Conservation (phyloP, 139 green algal genomes). For the Chlorella sorokiniana region DNA sequence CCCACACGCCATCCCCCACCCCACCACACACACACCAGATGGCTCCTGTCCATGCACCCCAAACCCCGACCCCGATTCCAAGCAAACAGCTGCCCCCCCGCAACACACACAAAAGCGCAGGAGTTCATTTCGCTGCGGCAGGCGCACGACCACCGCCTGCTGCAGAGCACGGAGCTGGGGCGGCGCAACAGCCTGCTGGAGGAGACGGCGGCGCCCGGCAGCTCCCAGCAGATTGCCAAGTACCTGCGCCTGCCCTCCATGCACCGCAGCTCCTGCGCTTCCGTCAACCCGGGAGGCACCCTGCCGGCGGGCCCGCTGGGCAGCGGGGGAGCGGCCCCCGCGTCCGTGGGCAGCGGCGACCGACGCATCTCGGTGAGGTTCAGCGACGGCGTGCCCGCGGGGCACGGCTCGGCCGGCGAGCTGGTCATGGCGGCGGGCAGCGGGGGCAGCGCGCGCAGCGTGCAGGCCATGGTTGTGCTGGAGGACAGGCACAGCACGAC, state of each 20-base stretch:
- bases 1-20: no score
- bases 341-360: background rate
- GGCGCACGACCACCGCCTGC: slow-evolving; percentile 6
- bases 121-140: slow-evolving; percentile 24
- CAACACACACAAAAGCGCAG: background rate
- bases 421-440: background rate
- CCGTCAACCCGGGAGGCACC: background rate
- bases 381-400: background rate
- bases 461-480: no score
- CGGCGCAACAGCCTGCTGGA: slow-evolving; percentile 14
- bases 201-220: background rate
- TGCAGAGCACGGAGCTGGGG: slow-evolving; percentile 3
- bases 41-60: no score
- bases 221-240: background rate
- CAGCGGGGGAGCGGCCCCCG: background rate
- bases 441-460: background rate
- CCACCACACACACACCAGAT: no score
- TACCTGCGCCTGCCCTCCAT: slow-evolving; percentile 9
- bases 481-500: no score
- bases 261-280: background rate
- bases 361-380: background rate
- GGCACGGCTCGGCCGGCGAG: background rate
- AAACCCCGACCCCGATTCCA: no score
- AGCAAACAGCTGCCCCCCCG: no score
- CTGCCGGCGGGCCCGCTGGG: background rate